Evolutionary conservation across 2,329 filamentous ascomycete species (phyloP), one percentile per base, ranked within the genome.

Genomic region (Ophiostoma novo-ulmi): DNA sequence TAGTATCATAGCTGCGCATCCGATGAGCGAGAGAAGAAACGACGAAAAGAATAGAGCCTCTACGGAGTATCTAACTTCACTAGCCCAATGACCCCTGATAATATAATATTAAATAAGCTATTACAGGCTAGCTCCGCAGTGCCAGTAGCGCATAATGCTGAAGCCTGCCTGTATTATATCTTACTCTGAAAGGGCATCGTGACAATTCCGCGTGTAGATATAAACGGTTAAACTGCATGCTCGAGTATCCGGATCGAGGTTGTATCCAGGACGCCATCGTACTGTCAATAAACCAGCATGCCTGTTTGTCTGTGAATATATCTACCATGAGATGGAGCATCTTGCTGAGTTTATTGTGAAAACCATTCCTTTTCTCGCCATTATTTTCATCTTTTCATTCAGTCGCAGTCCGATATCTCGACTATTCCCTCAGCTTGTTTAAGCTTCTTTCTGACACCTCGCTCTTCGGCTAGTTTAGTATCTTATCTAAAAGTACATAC

Each of bases 21-120:
- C 52, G 52, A 58, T 58, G 52, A 26, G 52, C 52, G 52, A 58
- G 52, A 55, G n/a, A 48, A 39, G 38, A 39, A 39, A 39, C 38
- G 44, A 48, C n/a, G 17, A 0, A 31, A 31, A 31, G 31, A 31
- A 31, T 0, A 31, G 31, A 31, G 31, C 31, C 17, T 48, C 44
- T 48, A 7, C 31, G 31, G 17, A 48, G 5, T 44, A 44, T 44
- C 41, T 44, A 44, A 7, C 41, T 17, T 44, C 41, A 44, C 44
- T 44, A 44, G 44, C 44, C 44, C n/a, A 8, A 48, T 6, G 17
- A 48, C 44, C 44, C 44, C 44, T 48, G 44, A 31, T 31, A 48
- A 48, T 20, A 20, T 17, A 48, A 48, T n/a, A 17, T 48, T 5
- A 48, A 48, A 48, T 48, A 48, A 48, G 44, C 44, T 44, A 44